Conservation (phyloP, 148 eudicot genomes). For the Heliamphora exappendiculata region DNA sequence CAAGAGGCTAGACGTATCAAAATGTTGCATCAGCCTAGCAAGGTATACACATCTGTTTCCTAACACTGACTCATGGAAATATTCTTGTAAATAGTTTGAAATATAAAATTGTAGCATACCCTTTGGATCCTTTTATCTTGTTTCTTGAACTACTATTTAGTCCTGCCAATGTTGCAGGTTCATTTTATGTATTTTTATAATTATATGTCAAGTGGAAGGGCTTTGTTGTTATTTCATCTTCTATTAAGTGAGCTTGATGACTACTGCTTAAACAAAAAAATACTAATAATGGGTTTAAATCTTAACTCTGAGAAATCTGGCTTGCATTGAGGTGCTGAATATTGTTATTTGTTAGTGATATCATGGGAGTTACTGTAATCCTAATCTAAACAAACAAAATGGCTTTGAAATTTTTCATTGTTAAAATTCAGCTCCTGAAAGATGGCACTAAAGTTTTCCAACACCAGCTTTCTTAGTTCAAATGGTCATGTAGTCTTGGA, state of each 20-base stretch:
- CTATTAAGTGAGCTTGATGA: not conserved
- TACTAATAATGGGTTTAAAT: not conserved
- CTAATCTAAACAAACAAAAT: not conserved
- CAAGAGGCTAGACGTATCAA: slow-evolving; percentile 98
- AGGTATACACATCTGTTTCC: slow-evolving; percentile 34
- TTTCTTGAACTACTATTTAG: not conserved
- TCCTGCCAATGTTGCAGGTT: not conserved
- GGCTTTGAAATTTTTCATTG: not conserved
- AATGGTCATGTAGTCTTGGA: no score
- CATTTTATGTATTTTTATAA: not conserved
- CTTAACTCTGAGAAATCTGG: not conserved
- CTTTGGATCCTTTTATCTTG: slow-evolving; percentile 3
- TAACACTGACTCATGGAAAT: not conserved
- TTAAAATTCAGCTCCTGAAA: not conserved
- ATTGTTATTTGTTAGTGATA: not conserved
- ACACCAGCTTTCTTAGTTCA: no score
- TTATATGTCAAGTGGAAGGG: not conserved
- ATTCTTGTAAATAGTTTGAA: not conserved
- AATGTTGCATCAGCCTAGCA: slow-evolving; percentile 99
- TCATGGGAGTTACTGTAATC: not conserved
- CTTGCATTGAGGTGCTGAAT: not conserved
- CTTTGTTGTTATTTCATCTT: not conserved
- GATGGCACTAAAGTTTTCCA: not conserved
- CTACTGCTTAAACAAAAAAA: not conserved
- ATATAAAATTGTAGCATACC: not conserved